Percentiles rank a stretch among this genome's conserved stretches.
phyloP scores from a whole-genome alignment of 139 green algal species.

The Auxenochlorella pyrenoidosa region DNA sequence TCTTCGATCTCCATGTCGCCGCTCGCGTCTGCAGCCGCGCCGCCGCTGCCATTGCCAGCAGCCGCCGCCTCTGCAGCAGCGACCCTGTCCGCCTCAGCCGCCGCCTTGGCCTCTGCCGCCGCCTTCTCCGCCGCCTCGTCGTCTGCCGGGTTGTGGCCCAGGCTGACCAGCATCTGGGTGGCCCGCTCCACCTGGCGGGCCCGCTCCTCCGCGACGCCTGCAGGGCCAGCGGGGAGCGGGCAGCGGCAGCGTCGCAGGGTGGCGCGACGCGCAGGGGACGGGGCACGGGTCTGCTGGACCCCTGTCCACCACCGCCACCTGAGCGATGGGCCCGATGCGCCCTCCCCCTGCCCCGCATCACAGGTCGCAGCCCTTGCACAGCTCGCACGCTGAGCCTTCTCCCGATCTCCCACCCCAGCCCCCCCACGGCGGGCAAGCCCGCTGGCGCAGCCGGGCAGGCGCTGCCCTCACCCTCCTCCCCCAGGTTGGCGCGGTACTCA shows the following conservation, averaged over 20 bases:
- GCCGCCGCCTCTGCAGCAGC: not conserved
- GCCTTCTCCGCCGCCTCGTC: not conserved
- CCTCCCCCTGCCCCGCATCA: too few relatives aligned
- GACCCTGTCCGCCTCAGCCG: not conserved
- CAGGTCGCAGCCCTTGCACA: too few relatives aligned
- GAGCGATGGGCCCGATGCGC: too few relatives aligned
- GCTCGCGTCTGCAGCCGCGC: not conserved
- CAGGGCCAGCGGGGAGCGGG: not conserved
- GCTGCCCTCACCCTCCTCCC: constrained; percentile 19
- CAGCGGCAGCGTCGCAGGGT: not conserved
- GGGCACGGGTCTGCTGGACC: too few relatives aligned
- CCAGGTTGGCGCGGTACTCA: constrained; percentile 52
- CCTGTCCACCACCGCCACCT: too few relatives aligned
- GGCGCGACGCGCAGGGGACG: too few relatives aligned
- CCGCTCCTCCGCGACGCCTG: constrained; percentile 33
- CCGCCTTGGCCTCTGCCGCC: not conserved
- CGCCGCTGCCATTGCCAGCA: not conserved
- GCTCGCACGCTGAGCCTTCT: too few relatives aligned
- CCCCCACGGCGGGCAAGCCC: too few relatives aligned
- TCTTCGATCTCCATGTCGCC: constrained; percentile 2
- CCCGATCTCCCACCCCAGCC: too few relatives aligned
- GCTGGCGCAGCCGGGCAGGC: too few relatives aligned
- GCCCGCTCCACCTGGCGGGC: constrained; percentile 16
- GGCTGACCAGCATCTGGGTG: constrained; percentile 38
- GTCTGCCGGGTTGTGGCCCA: constrained; percentile 50